phyloP scores from a whole-genome alignment of 257 asterid genomes.

The Solanum bulbocastanum region DNA sequence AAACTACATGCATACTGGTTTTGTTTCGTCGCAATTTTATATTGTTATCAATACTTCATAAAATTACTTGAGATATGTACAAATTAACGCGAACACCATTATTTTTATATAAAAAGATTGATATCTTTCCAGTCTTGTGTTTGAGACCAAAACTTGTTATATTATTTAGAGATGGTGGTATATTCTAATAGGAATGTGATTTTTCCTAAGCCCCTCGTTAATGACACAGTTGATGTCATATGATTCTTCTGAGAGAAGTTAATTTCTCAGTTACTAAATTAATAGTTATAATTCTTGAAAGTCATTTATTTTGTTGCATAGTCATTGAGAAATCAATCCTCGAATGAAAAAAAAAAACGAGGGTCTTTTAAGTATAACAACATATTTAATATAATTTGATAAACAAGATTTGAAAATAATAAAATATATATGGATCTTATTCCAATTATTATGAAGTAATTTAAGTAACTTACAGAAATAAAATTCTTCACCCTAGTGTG shows the following conservation, averaged over 20 bases:
- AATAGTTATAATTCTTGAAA: background rate
- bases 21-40: background rate
- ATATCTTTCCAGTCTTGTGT: background rate
- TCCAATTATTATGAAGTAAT: too few relatives aligned
- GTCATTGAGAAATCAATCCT: background rate
- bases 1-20: background rate
- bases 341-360: background rate
- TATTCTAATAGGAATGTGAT: background rate
- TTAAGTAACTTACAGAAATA: background rate
- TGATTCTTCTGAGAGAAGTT: background rate
- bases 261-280: background rate
- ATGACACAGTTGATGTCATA: background rate
- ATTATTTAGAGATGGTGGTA: background rate
- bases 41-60: too few relatives aligned
- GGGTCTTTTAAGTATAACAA: background rate
- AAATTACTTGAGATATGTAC: background rate
- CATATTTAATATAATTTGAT: accelerated
- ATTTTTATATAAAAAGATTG: background rate
- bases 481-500: background rate
- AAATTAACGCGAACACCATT: background rate
- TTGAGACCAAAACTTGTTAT: background rate
- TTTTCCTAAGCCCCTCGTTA: background rate
- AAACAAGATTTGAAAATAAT: background rate
- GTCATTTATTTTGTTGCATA: background rate
- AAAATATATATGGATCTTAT: too few relatives aligned